These are phyloP conservation scores for Kluyveromyces sp. DNA, from an alignment of 1,139 yeast species.

Conservation along the genomic window DNA sequence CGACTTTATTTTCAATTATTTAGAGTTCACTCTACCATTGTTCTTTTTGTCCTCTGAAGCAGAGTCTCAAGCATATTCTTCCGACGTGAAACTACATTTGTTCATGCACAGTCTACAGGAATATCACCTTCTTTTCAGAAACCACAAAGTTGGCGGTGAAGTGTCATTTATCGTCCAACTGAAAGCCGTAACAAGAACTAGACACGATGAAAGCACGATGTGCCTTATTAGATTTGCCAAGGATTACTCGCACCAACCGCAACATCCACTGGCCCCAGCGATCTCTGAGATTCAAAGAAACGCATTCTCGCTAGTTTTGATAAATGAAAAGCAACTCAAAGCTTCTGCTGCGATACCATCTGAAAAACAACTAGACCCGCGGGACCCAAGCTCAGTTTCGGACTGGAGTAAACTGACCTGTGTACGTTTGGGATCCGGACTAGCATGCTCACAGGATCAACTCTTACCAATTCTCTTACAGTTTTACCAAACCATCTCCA, in stretches of 20 bases:
- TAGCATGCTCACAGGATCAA: constrained; percentile 27
- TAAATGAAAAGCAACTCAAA: neutral
- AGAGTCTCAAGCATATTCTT: constrained; percentile 11
- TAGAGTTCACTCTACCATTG: constrained; percentile 31
- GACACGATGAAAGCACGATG: constrained; percentile 21
- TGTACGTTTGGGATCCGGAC: constrained; percentile 26
- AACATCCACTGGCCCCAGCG: constrained; percentile 1
- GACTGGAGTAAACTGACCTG: constrained; percentile 1
- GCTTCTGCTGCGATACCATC: neutral
- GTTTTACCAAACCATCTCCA: constrained; percentile 15
- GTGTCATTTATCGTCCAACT: constrained; percentile 26
- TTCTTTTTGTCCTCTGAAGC: constrained; percentile 24
- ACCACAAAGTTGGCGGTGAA: constrained; percentile 23
- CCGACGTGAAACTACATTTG: constrained; percentile 19
- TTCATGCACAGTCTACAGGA: constrained; percentile 28
- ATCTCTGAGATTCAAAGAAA: constrained; percentile 1
- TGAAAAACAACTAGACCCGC: neutral
- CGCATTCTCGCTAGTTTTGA: neutral
- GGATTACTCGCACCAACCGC: constrained; percentile 5
- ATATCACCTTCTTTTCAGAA: constrained; percentile 25
- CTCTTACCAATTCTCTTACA: constrained; percentile 24
- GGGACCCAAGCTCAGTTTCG: neutral
- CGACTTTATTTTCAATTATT: constrained; percentile 30
- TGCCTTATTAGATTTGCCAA: constrained; percentile 1
- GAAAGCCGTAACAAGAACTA: constrained; percentile 23